Evolutionary conservation across 306 rosid species (phyloP).

Genomic region (Gynostemma pentaphyllum): DNA sequence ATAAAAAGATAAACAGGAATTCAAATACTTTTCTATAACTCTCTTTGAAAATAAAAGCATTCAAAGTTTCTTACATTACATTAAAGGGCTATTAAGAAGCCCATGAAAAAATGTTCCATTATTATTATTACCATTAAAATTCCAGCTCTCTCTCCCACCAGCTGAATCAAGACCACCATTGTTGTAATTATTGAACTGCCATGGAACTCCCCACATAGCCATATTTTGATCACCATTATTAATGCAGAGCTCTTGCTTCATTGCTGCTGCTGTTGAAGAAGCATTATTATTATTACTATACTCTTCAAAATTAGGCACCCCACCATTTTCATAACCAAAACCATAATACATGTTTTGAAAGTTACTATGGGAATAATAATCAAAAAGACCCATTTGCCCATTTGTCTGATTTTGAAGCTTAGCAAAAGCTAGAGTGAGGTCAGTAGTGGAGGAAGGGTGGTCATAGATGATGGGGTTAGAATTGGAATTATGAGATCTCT

Average conservation of each 20-base stretch:
- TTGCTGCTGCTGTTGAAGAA: slow-evolving; percentile 61
- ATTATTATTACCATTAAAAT: slow-evolving; percentile 35
- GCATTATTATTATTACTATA: slow-evolving; percentile 29
- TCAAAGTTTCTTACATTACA: slow-evolving; percentile 25
- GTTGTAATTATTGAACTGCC: slow-evolving; percentile 47
- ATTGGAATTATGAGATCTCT: slow-evolving; percentile 48
- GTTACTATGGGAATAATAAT: slow-evolving; percentile 23
- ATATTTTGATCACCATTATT: slow-evolving; percentile 33
- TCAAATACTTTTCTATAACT: slow-evolving; percentile 3
- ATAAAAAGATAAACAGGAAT: slow-evolving; percentile 1
- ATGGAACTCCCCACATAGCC: slow-evolving; percentile 76
- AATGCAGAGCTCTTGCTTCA: slow-evolving; percentile 66
- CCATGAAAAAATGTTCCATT: slow-evolving; percentile 81
- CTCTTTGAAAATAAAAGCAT: not conserved
- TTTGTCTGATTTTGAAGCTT: slow-evolving; percentile 64
- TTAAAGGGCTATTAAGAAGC: slow-evolving; percentile 74
- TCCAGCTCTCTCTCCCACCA: slow-evolving; percentile 82
- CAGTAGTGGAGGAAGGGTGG: slow-evolving; percentile 41
- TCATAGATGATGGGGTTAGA: slow-evolving; percentile 31
- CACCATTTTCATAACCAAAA: slow-evolving; percentile 46
- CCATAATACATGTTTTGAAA: slow-evolving; percentile 41
- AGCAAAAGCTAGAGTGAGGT: slow-evolving; percentile 68
- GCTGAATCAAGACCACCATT: slow-evolving; percentile 43
- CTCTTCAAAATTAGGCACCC: slow-evolving; percentile 34
- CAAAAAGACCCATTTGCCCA: slow-evolving; percentile 48